Conservation (phyloP, 768 basidiomycete genomes). For the Leccinum olivaceopallidum region DNA sequence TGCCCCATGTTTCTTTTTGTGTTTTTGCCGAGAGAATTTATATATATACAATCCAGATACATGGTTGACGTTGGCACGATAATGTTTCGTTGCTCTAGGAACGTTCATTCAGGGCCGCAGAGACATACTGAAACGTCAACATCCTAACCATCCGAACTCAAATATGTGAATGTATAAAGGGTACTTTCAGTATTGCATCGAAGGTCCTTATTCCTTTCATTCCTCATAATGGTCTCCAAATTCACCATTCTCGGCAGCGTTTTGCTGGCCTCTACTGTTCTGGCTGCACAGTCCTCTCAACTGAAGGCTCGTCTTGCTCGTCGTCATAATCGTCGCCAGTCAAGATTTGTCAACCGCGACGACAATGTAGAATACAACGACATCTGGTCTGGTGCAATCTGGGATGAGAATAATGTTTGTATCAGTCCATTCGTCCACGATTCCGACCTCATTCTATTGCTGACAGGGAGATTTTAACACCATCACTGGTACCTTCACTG, state of each 20-base stretch:
- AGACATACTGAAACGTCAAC: background rate
- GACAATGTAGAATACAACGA: conserved; percentile 13
- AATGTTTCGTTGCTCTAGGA: background rate
- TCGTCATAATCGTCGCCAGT: conserved; percentile 16
- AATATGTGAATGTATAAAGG: background rate
- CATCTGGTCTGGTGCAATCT: conserved; percentile 24
- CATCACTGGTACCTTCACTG: conserved; percentile 13
- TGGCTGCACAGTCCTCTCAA: conserved; percentile 21
- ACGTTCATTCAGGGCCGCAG: background rate
- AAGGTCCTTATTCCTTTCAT: background rate
- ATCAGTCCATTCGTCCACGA: background rate
- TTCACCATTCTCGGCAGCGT: conserved; percentile 15
- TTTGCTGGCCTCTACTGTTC: conserved; percentile 19
- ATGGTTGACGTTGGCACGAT: background rate
- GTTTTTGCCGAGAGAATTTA: background rate
- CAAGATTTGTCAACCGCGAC: conserved; percentile 8
- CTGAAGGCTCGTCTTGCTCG: conserved; percentile 14
- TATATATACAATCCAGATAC: background rate
- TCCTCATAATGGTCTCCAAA: conserved; percentile 20
- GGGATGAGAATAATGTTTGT: conserved; percentile 11
- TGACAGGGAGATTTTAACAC: conserved; percentile 12
- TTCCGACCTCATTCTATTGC: background rate
- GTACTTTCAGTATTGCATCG: background rate
- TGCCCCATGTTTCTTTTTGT: background rate
- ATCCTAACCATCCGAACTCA: background rate